Percentiles rank a stretch among this genome's conserved stretches.
These are phyloP conservation scores for Penicillium canescens DNA, from an alignment of 495 filamentous ascomycete genomes.

Conservation along the genomic window DNA sequence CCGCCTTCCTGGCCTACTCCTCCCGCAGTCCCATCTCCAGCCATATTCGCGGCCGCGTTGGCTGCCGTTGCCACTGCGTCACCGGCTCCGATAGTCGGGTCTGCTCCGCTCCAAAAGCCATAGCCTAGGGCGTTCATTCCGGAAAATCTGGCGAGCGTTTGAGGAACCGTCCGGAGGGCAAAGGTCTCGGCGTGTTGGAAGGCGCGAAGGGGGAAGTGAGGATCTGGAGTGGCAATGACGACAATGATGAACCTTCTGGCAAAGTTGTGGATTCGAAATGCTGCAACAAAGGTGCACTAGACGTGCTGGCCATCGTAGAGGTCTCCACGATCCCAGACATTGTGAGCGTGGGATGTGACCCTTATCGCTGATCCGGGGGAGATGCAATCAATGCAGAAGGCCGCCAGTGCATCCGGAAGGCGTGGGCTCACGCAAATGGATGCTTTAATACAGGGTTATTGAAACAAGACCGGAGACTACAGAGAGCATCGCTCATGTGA, in stretches of 20 bases:
- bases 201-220: conserved; percentile 36
- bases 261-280: conserved; percentile 13
- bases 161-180: conserved; percentile 39
- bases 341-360: conserved; percentile 13
- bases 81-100: conserved; percentile 14
- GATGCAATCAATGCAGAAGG: conserved; percentile 16
- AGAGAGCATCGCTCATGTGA: conserved; percentile 17
- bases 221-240: conserved; percentile 35
- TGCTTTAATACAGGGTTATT: not conserved
- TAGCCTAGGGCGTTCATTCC: conserved; percentile 29
- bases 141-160: conserved; percentile 31
- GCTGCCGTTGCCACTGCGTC: conserved; percentile 29
- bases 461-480: not conserved
- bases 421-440: not conserved
- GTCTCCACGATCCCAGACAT: conserved; percentile 23
- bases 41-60: conserved; percentile 30
- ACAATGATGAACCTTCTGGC: conserved; percentile 25
- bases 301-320: conserved; percentile 21
- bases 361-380: conserved; percentile 25
- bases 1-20: conserved; percentile 29
- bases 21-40: conserved; percentile 29
- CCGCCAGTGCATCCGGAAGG: conserved; percentile 9
- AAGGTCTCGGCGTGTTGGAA: conserved; percentile 40
- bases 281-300: conserved; percentile 12
- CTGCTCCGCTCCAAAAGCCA: conserved; percentile 28